Percentiles rank a stretch among this genome's conserved stretches.
These are phyloP conservation scores for Euclidium syriacum DNA, from an alignment of 345 rosid species.

Conservation along the genomic window DNA sequence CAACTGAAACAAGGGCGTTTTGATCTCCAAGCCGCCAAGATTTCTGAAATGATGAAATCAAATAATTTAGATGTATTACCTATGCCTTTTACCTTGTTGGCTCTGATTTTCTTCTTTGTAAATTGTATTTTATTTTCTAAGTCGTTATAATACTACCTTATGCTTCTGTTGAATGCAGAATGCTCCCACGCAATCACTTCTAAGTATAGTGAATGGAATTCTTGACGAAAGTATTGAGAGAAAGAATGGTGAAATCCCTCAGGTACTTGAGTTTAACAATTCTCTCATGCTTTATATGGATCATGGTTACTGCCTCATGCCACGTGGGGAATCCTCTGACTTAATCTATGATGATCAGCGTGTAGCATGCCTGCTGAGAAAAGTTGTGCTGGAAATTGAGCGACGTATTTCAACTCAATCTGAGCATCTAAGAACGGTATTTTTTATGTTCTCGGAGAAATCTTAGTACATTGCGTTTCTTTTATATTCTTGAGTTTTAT, in stretches of 20 bases:
- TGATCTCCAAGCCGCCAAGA: conserved; percentile 70
- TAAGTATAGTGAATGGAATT: conserved; percentile 78
- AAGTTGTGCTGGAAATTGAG: conserved; percentile 87
- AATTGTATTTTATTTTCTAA: not conserved
- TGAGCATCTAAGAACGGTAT: conserved; percentile 87
- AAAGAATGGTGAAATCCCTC: conserved; percentile 70
- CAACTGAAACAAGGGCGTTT: conserved; percentile 73
- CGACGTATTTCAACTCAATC: conserved; percentile 96
- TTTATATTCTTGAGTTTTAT: conserved; percentile 4
- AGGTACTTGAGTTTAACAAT: conserved; percentile 42
- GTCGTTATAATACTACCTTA: conserved; percentile 3
- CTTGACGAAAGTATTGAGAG: conserved; percentile 78
- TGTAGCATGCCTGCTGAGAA: conserved; percentile 68
- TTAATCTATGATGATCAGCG: conserved; percentile 48
- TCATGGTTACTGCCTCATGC: not conserved
- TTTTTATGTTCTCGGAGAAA: not conserved
- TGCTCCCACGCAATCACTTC: conserved; percentile 88
- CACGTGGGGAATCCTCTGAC: not conserved
- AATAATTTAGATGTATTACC: conserved; percentile 62
- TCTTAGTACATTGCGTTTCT: not conserved
- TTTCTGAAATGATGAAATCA: conserved; percentile 79
- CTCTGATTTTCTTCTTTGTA: not conserved
- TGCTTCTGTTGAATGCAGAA: conserved; percentile 45
- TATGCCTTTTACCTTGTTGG: not conserved
- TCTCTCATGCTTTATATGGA: not conserved